Base-by-base conservation (phyloP, 2,329 filamentous ascomycete species). In the Anisogramma anomala region DNA sequence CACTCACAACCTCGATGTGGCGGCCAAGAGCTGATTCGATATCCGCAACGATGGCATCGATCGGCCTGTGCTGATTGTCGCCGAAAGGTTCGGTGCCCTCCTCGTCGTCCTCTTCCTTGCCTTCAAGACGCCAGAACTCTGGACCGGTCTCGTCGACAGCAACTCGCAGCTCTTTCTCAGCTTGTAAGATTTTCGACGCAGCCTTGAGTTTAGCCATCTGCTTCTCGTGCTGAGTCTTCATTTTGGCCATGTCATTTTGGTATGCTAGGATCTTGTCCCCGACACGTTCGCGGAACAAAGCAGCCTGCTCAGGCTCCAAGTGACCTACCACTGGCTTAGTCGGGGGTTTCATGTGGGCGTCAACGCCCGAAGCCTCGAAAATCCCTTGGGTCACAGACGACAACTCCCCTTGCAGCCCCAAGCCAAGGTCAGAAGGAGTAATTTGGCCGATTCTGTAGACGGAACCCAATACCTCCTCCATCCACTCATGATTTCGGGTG, bases 401-500 rank as follows among this genome's bases (percentile, higher is more conserved):
- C 15, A 98, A 69, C 59, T 88, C 83, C 27, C 91, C 91, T 60
- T 80, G 84, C 37, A 83, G 72, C 3, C 91, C 91, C 8, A 96
- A 67, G 1, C 87, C 87, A 25, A 96, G 74, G 56, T 94, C 88
- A 3, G 87, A 77, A 1, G 89, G 87, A 7, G 81, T 77, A 43
- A 98, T 94, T 56, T 93, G 85, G 36, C 74, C 74, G 47, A 89
- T 82, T 18, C 82, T 72, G 56, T 94, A 95, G 0, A 88, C 86
- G 1, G 89, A 96, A 1, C 84, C 85, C 40, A 96, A 74, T 20
- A 98, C 80, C 62, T 98, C 89, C 56, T 96, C 91, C 85, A 98
- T 94, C 91, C 89, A 96, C 59, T 94, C 86, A 54, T 98, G 89
- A 53, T 98, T 93, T 56, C 95, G 87, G 57, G 82, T 82, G 59